Evolutionary conservation across 2,329 filamentous ascomycete species (phyloP).

Genomic region (Diaporthe australafricana): DNA sequence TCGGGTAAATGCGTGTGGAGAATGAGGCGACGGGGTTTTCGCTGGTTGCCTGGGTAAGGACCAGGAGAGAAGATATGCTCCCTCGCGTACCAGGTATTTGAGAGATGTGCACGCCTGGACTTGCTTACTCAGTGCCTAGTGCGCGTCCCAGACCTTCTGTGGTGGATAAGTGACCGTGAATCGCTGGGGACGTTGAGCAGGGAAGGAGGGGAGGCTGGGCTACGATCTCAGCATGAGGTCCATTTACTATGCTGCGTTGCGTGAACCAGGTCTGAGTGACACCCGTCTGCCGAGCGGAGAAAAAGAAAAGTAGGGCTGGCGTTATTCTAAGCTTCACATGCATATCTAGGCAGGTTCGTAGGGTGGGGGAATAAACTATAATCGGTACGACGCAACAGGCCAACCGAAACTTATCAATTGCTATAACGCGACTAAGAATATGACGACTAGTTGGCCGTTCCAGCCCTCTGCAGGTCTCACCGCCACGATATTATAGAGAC

Average conservation of each 20-base stretch:
- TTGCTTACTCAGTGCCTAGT: background rate
- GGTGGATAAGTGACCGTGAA: background rate
- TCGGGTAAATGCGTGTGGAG: background rate
- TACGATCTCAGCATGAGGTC: background rate
- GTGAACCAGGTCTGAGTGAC: background rate
- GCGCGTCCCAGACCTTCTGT: background rate
- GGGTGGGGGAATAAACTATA: background rate
- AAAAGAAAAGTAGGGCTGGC: background rate
- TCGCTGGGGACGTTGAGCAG: background rate
- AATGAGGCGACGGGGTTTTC: background rate
- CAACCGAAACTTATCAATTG: slow-evolving; percentile 4
- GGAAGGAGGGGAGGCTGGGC: background rate
- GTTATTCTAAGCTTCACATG: background rate
- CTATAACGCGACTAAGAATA: background rate
- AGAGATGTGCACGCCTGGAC: background rate
- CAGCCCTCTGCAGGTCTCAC: background rate
- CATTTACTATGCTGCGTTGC: slow-evolving; percentile 1
- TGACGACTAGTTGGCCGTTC: slow-evolving; percentile 7
- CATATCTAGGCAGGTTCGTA: background rate
- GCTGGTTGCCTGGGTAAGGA: too few relatives aligned
- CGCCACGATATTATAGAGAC: slow-evolving; percentile 10
- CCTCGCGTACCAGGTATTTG: background rate
- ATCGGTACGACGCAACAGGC: background rate
- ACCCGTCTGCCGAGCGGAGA: slow-evolving; percentile 13
- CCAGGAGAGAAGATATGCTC: too few relatives aligned